A percentile compares a stretch with the other conserved stretches of the same genome.
Evolutionary conservation across 352 stramenopile species (phyloP).

Genomic region (Pelagophyceae sp.): DNA sequence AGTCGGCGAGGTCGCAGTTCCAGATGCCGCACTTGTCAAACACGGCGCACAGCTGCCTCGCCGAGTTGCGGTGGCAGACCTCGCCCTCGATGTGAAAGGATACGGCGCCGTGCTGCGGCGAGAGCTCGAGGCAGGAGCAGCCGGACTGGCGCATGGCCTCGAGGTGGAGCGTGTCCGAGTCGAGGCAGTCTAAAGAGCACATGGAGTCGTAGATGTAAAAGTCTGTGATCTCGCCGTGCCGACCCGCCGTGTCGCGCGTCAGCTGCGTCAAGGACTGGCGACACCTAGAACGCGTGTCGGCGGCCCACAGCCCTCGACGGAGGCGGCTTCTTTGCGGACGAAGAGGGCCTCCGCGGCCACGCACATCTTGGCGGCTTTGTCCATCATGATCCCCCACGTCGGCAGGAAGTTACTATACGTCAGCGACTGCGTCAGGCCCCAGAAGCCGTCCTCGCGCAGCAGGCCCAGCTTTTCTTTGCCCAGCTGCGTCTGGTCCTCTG

Average conservation of each 20-base stretch:
- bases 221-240: slow-evolving; percentile 39
- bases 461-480: background rate
- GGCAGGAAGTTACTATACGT: background rate
- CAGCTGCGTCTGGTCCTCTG: background rate
- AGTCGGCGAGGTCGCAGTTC: slow-evolving; percentile 69
- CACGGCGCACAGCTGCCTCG: slow-evolving; percentile 63
- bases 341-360: slow-evolving; percentile 26
- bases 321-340: slow-evolving; percentile 36
- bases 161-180: slow-evolving; percentile 62
- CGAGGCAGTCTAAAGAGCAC: slow-evolving; percentile 68
- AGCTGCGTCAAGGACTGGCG: slow-evolving; percentile 30
- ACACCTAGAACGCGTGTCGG: slow-evolving; percentile 47
- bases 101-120: slow-evolving; percentile 29
- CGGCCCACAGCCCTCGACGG: slow-evolving; percentile 63
- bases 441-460: background rate
- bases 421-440: background rate
- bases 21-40: slow-evolving; percentile 72
- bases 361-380: slow-evolving; percentile 30
- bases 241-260: slow-evolving; percentile 28
- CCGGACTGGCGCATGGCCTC: slow-evolving; percentile 58
- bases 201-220: slow-evolving; percentile 60
- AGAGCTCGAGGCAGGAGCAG: slow-evolving; percentile 68
- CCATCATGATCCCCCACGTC: slow-evolving; percentile 18
- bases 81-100: slow-evolving; percentile 31
- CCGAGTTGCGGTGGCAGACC: slow-evolving; percentile 65